These are phyloP conservation scores for Ceratobasidium sp. DNA, from an alignment of 1,284 basidiomycete species.

Conservation along the genomic window DNA sequence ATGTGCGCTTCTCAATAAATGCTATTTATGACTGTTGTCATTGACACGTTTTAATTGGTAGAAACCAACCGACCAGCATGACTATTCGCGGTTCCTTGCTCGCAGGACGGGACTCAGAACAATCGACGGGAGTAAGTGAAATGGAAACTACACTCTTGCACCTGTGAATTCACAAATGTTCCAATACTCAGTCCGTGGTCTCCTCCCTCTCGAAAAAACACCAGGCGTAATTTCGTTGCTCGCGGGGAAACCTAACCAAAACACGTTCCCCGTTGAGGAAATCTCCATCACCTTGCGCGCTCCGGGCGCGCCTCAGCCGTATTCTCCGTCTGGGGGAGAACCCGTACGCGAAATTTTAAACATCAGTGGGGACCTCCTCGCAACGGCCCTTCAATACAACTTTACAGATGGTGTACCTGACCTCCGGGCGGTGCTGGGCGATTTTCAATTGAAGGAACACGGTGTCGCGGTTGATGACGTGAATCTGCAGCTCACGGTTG, in stretches of 20 bases:
- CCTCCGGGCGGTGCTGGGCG: conserved; percentile 66
- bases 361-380: conserved; percentile 64
- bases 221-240: conserved; percentile 86
- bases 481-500: conserved; percentile 76
- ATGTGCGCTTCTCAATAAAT: not conserved
- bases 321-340: conserved; percentile 45
- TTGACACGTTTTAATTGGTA: not conserved
- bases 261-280: conserved; percentile 85
- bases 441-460: conserved; percentile 70
- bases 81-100: conserved; percentile 28
- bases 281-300: conserved; percentile 65
- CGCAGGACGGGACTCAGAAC: conserved; percentile 20
- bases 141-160: not conserved
- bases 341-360: conserved; percentile 55
- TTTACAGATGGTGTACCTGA: conserved; percentile 71
- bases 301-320: conserved; percentile 51
- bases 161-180: not conserved
- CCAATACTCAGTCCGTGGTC: conserved; percentile 55
- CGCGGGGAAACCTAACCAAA: conserved; percentile 86
- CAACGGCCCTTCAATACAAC: conserved; percentile 74
- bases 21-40: not conserved
- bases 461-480: conserved; percentile 62
- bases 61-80: conserved; percentile 9
- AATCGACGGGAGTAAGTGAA: conserved; percentile 23
- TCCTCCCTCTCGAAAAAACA: conserved; percentile 75